These are phyloP conservation scores for Pyrenophora graminea DNA, from an alignment of 2,329 filamentous ascomycete genomes.

Conservation along the genomic window DNA sequence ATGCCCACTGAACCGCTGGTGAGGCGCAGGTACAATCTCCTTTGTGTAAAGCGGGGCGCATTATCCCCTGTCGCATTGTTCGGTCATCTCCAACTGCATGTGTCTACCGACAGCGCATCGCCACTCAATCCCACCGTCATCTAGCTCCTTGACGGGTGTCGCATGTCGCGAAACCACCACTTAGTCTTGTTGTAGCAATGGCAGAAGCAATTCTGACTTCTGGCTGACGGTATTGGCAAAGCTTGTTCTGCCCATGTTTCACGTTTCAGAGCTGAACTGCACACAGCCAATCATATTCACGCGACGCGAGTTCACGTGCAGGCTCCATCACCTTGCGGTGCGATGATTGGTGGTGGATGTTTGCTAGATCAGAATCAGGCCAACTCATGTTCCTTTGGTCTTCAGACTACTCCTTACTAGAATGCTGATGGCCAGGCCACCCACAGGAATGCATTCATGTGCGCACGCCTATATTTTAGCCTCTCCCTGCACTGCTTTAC, in stretches of 20 bases:
- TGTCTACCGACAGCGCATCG: not conserved
- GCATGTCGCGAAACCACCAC: not conserved
- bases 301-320: slow-evolving; percentile 17
- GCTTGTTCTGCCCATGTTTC: slow-evolving; percentile 27
- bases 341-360: slow-evolving; percentile 18
- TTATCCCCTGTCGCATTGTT: too few relatives aligned
- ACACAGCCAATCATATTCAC: slow-evolving; percentile 22
- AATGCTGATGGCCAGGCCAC: not conserved
- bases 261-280: slow-evolving; percentile 21
- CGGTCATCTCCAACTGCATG: not conserved
- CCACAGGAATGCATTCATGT: slow-evolving; percentile 8
- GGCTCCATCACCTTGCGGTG: not conserved
- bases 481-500: slow-evolving; percentile 10
- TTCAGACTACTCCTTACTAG: not conserved
- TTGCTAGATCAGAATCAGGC: not conserved
- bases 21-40: not conserved
- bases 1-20: not conserved
- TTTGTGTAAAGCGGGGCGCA: not conserved
- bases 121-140: not conserved
- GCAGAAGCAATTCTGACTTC: slow-evolving; percentile 4
- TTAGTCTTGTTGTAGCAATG: slow-evolving; percentile 1
- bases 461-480: slow-evolving; percentile 17
- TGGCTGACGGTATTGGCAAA: slow-evolving; percentile 22
- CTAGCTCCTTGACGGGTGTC: not conserved
- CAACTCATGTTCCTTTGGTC: not conserved